Evolutionary conservation across 371 early-diverging fungal species (phyloP).

Genomic region (Mucor velutinosus): DNA sequence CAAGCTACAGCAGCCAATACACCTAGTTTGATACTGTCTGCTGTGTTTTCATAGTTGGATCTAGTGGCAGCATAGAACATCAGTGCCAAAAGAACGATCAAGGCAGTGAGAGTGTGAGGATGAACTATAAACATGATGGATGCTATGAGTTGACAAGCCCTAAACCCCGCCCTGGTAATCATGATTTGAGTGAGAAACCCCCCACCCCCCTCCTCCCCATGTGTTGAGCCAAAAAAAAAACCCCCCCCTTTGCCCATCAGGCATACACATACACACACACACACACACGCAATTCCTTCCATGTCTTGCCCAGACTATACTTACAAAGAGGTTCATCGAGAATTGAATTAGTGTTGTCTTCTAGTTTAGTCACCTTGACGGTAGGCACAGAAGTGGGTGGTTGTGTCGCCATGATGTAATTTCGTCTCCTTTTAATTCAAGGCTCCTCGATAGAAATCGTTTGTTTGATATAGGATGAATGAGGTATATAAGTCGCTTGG

Average conservation of each 20-base stretch:
- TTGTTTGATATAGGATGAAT: neutral
- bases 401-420: constrained; percentile 1
- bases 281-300: neutral
- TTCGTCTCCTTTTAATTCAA: neutral
- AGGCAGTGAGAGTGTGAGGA: constrained; percentile 55
- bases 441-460: neutral
- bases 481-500: neutral
- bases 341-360: constrained; percentile 11
- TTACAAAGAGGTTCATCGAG: constrained; percentile 22
- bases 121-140: constrained; percentile 34
- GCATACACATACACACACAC: neutral
- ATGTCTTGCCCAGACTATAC: neutral
- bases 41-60: constrained; percentile 54
- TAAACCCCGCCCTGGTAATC: neutral
- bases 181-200: neutral
- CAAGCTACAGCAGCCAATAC: constrained; percentile 68
- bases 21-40: constrained; percentile 71
- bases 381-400: neutral
- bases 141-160: constrained; percentile 5
- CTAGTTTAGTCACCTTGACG: neutral
- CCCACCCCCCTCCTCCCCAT: neutral
- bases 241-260: neutral
- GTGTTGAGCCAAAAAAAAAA: neutral
- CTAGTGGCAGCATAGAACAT: constrained; percentile 62
- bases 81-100: constrained; percentile 50